These are phyloP conservation scores for Colletotrichum horii DNA, from an alignment of 2,329 filamentous ascomycete genomes.

Conservation along the genomic window DNA sequence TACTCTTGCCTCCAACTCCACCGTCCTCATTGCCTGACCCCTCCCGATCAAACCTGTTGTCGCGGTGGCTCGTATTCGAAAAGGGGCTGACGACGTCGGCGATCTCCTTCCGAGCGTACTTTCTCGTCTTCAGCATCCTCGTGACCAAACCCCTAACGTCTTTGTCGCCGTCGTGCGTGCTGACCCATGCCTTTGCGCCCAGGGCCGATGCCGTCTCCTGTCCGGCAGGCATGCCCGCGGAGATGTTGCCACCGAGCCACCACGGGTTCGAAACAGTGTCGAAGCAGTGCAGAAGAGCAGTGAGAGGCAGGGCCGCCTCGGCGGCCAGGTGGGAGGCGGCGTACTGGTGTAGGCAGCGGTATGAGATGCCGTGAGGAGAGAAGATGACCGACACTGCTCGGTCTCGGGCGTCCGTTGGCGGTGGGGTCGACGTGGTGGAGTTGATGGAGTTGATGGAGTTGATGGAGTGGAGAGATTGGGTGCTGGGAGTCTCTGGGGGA, in stretches of 20 bases:
- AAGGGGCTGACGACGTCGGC: constrained; percentile 34
- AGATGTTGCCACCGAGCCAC: constrained; percentile 66
- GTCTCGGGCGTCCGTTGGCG: constrained; percentile 36
- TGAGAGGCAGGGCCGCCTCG: constrained; percentile 65
- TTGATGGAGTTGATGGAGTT: constrained; percentile 40
- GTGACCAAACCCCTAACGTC: constrained; percentile 57
- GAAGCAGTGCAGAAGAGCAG: constrained; percentile 69
- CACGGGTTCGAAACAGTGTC: constrained; percentile 63
- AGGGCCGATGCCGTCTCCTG: constrained; percentile 59
- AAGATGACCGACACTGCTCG: constrained; percentile 66
- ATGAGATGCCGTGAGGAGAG: constrained; percentile 67
- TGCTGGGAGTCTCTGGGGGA: constrained; percentile 39
- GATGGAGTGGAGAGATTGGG: constrained; percentile 34
- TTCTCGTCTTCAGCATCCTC: constrained; percentile 51
- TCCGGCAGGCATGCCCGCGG: constrained; percentile 61
- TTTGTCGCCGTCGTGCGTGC: constrained; percentile 66
- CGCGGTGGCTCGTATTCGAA: not conserved
- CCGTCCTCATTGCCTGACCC: not conserved
- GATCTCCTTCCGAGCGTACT: constrained; percentile 51
- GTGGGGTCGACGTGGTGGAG: constrained; percentile 36
- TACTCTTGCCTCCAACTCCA: constrained; percentile 26
- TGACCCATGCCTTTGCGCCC: constrained; percentile 63
- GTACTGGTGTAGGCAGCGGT: constrained; percentile 59
- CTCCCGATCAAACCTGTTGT: not conserved
- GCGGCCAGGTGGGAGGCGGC: constrained; percentile 60